These are phyloP conservation scores for Acanthamoeba healyi DNA, from an alignment of 208 protist species.

Conservation along the genomic window DNA sequence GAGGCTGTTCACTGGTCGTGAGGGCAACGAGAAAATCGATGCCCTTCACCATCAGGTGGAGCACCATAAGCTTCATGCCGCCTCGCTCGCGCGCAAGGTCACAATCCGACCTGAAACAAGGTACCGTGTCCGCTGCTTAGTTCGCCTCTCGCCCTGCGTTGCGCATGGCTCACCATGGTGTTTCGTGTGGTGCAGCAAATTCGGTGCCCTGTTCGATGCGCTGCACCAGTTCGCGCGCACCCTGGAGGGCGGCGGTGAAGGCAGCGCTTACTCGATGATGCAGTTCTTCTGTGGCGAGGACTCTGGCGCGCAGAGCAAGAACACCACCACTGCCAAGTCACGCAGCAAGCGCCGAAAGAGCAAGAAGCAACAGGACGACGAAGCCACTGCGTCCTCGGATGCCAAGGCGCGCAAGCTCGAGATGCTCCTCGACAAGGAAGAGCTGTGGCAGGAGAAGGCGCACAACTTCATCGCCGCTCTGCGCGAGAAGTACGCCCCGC, in stretches of 20 bases:
- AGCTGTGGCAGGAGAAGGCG: slow-evolving; percentile 77
- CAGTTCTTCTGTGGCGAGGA: slow-evolving; percentile 3
- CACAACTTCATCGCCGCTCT: slow-evolving; percentile 67
- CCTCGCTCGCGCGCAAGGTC: slow-evolving; percentile 38
- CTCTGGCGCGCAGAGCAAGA: not conserved
- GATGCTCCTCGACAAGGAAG: slow-evolving; percentile 56
- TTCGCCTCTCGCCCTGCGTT: not conserved
- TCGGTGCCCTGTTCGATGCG: slow-evolving; percentile 54
- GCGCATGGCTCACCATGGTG: not conserved
- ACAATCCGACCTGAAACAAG: slow-evolving; percentile 25
- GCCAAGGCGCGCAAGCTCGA: not conserved
- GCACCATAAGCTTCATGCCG: not conserved
- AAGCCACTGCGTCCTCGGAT: not conserved
- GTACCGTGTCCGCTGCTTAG: not conserved
- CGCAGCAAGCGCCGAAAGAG: not conserved
- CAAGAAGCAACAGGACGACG: not conserved
- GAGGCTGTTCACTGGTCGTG: slow-evolving; percentile 63
- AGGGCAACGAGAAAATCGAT: slow-evolving; percentile 27
- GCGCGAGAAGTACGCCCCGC: slow-evolving; percentile 39
- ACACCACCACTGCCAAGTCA: not conserved
- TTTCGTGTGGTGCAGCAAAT: not conserved
- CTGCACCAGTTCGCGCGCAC: slow-evolving; percentile 69
- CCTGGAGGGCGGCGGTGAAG: slow-evolving; percentile 44
- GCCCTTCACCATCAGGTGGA: not conserved
- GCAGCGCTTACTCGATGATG: slow-evolving; percentile 49